These are phyloP conservation scores for Byssochlamys sp. DNA, from an alignment of 2,329 filamentous ascomycete species.

Conservation along the genomic window DNA sequence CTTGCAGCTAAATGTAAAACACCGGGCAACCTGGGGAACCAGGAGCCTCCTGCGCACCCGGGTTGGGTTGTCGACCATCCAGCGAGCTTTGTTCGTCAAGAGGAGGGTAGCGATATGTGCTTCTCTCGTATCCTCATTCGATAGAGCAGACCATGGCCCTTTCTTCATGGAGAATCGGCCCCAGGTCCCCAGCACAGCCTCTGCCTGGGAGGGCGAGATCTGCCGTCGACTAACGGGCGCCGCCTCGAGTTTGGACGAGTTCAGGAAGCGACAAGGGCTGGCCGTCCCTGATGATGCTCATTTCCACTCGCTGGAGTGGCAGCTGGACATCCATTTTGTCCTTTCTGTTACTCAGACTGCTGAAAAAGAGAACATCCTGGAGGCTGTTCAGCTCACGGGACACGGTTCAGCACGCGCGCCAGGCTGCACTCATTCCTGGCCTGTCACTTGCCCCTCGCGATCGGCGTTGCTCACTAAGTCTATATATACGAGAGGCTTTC, in stretches of 20 bases:
- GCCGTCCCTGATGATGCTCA: not conserved
- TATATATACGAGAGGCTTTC: not conserved
- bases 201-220: not conserved
- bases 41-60: not conserved
- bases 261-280: not conserved
- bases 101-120: not conserved
- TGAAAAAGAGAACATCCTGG: not conserved
- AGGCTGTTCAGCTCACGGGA: not conserved
- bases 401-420: not conserved
- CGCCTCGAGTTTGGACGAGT: not conserved
- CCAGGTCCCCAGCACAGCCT: not conserved
- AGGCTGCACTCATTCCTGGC: not conserved
- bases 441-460: not conserved
- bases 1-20: not conserved
- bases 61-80: not conserved
- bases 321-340: not conserved
- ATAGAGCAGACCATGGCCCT: not conserved
- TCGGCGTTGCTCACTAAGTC: not conserved
- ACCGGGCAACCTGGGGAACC: not conserved
- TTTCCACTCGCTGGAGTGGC: not conserved
- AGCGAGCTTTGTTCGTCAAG: not conserved
- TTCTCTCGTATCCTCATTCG: not conserved
- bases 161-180: not conserved
- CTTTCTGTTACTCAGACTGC: not conserved
- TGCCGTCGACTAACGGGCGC: not conserved